Conservation (phyloP, 805 yeast genomes). For the Henningerozyma blattae region DNA sequence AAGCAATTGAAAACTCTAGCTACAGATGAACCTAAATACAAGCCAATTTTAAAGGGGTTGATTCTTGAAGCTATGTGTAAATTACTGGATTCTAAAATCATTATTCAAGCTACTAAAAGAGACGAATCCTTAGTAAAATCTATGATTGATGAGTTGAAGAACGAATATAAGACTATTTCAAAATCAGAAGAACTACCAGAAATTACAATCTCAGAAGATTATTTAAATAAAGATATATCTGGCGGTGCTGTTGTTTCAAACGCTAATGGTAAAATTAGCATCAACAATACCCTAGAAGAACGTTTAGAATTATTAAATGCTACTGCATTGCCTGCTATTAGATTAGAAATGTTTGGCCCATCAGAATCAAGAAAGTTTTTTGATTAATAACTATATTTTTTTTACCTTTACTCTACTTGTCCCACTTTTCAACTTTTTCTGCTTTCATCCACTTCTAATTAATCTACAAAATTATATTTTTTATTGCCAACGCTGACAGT, state of each 20-base stretch:
- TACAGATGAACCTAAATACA: slow-evolving; percentile 50
- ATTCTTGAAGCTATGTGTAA: slow-evolving; percentile 68
- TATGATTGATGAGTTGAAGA: slow-evolving; percentile 41
- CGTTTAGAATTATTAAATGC: slow-evolving; percentile 74
- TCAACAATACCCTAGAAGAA: slow-evolving; percentile 89
- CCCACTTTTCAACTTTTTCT: too few species aligned
- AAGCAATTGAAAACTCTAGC: slow-evolving; percentile 42
- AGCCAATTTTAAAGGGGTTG: slow-evolving; percentile 58
- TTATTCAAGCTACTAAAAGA: slow-evolving; percentile 41
- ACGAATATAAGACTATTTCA: slow-evolving; percentile 51
- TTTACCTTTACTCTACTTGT: too few species aligned
- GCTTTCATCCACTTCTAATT: too few species aligned
- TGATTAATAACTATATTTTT: slow-evolving; percentile 53
- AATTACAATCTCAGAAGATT: slow-evolving; percentile 44
- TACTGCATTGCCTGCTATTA: slow-evolving; percentile 83
- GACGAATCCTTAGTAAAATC: slow-evolving; percentile 29
- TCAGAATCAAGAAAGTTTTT: slow-evolving; percentile 82
- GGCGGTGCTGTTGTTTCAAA: slow-evolving; percentile 80
- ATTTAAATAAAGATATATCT: slow-evolving; percentile 43
- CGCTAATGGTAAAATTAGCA: slow-evolving; percentile 70
- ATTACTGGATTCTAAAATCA: slow-evolving; percentile 58
- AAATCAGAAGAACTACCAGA: slow-evolving; percentile 35
- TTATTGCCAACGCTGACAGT: too few species aligned
- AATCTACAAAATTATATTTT: too few species aligned
- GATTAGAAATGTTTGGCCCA: slow-evolving; percentile 81